A percentile compares a stretch with the other conserved stretches of the same genome.
These are phyloP conservation scores for Fonsecaea pedrosoi DNA, from an alignment of 2,329 filamentous ascomycete genomes.

Conservation along the genomic window DNA sequence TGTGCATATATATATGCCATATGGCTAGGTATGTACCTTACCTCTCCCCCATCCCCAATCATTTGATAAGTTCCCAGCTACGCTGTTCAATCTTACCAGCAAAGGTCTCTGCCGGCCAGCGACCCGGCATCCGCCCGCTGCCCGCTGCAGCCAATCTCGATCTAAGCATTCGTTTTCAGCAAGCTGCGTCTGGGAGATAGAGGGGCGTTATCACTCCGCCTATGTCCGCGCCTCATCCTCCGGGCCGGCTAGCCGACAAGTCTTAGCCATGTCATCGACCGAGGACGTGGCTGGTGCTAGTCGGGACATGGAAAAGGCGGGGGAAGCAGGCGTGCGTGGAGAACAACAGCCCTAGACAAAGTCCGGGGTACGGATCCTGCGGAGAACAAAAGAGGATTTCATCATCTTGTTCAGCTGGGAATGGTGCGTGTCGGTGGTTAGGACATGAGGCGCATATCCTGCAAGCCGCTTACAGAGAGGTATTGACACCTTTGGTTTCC, in stretches of 20 bases:
- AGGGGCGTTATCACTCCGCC: conserved; percentile 8
- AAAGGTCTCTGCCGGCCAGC: background rate
- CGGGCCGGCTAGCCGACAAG: background rate
- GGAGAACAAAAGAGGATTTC: background rate
- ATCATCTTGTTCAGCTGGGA: too few relatives aligned
- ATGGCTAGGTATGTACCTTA: background rate
- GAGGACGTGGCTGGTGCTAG: background rate
- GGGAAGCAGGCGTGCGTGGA: background rate
- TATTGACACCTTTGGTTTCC: too few relatives aligned
- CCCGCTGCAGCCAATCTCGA: conserved; percentile 17
- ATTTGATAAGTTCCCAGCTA: background rate
- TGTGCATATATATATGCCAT: background rate
- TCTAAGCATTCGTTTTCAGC: conserved; percentile 12
- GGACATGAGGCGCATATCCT: background rate
- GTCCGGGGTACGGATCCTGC: background rate
- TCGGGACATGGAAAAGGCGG: background rate
- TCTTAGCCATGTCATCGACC: background rate
- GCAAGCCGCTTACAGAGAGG: background rate
- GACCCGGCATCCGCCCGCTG: conserved; percentile 15
- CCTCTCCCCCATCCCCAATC: background rate
- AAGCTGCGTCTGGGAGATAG: conserved; percentile 5
- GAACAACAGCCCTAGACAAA: background rate
- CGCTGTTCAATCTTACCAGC: background rate
- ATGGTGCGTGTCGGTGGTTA: background rate
- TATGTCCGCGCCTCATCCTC: conserved; percentile 10